Base-by-base conservation (phyloP, 1,139 yeast species). In the Candida tropicalis region DNA sequence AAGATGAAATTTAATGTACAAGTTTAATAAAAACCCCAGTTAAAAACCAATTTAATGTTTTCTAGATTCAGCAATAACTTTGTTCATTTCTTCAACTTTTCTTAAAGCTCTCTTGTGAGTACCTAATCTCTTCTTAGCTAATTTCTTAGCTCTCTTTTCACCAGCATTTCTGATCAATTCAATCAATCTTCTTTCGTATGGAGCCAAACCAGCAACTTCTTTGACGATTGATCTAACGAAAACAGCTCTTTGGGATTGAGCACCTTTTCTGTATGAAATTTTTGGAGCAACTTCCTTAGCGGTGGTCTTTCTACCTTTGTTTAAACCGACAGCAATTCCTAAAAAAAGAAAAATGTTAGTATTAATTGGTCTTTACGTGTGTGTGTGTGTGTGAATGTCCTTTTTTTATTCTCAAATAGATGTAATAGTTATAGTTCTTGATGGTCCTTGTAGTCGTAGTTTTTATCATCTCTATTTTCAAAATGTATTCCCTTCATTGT, bases 61-160 rank as follows among this genome's bases (percentile, higher is more conserved):
- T 85, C 97, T 90, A 70, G 98, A 83, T 80, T 93, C 97, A 75
- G 97, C 90, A 77, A 95, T 93, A 81, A 93, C 82, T 73, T 81
- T 77, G 84, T 82, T 88, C 93, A 95, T 87, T 79, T 91, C 97
- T 81, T 95, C 99, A 75, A 93, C 95, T 90, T 95, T 95, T 74
- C 88, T 95, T 86, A 89, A 88, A 69, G 99, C 97, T 86, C 99
- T 95, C 82, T 85, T 87, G 87, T 91, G 96, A 67, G 99, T 90
- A 79, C 99, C 99, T 74, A 95, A 89, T 93, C 97, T 93, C 96
- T 89, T 93, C 95, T 95, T 95, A 63, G 98, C 97, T 73, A 95
- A 91, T 90, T 95, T 95, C 88, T 95, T 89, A 65, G 99, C 99
- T 83, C 99, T 95, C 96, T 95, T 95, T 82, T 95, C 99, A 85